phyloP scores from a whole-genome alignment of 352 stramenopile species.

The Phytophthora ohioensis region DNA sequence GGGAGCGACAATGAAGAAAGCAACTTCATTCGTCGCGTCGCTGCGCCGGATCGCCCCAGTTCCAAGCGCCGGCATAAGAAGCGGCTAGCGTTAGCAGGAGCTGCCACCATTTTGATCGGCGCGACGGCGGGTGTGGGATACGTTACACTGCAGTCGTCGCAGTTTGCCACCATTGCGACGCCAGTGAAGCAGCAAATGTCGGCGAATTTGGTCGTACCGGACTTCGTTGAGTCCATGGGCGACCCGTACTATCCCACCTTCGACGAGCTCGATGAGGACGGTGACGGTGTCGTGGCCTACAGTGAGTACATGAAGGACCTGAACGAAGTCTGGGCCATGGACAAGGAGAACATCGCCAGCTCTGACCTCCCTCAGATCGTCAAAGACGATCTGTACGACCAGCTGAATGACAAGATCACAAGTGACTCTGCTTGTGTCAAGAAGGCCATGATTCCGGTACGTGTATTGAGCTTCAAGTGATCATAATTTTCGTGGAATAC shows the following conservation, averaged over 20 bases:
- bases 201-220: constrained; percentile 25
- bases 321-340: constrained; percentile 27
- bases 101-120: constrained; percentile 48
- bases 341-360: constrained; percentile 37
- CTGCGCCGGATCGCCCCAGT: constrained; percentile 48
- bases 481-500: background rate
- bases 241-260: constrained; percentile 54
- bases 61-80: constrained; percentile 54
- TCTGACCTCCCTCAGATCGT: constrained; percentile 45
- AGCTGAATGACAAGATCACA: constrained; percentile 54
- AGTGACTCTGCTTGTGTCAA: constrained; percentile 46
- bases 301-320: constrained; percentile 52
- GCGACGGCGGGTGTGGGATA: constrained; percentile 55
- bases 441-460: constrained; percentile 51
- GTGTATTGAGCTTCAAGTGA: constrained; percentile 5
- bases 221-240: constrained; percentile 47
- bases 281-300: constrained; percentile 44
- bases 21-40: constrained; percentile 66
- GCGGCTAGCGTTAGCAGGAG: constrained; percentile 49
- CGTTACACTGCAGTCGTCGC: constrained; percentile 31
- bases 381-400: constrained; percentile 45
- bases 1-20: constrained; percentile 69
- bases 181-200: constrained; percentile 28
- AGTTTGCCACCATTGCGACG: constrained; percentile 5
- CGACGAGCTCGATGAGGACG: constrained; percentile 45